These are phyloP conservation scores for Rhododendron henanense DNA, from an alignment of 148 eudicot species.

Conservation along the genomic window DNA sequence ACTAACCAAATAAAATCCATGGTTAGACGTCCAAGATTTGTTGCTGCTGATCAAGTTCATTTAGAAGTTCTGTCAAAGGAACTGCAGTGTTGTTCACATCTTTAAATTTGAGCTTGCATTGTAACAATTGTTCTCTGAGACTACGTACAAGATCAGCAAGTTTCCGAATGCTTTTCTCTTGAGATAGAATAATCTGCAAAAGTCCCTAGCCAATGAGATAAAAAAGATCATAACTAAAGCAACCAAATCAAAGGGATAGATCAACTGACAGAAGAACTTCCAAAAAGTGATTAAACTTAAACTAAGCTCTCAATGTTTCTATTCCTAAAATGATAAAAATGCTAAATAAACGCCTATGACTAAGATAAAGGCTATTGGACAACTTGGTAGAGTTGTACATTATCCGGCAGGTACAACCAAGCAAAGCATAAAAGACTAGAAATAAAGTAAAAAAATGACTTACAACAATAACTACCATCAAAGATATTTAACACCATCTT, in stretches of 20 bases:
- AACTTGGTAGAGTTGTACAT: not conserved
- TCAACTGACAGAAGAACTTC: not conserved
- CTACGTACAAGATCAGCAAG: constrained; percentile 44
- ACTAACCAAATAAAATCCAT: not conserved
- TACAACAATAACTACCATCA: not conserved
- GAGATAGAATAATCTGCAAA: constrained; percentile 50
- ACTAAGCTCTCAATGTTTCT: not conserved
- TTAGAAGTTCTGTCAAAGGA: constrained; percentile 36
- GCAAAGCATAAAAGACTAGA: not conserved
- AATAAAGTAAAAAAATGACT: not conserved
- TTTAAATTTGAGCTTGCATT: constrained; percentile 34
- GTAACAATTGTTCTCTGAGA: constrained; percentile 39
- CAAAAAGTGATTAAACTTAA: not conserved
- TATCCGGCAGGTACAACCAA: not conserved
- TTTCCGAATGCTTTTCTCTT: constrained; percentile 51
- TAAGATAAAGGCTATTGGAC: not conserved
- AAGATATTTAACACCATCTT: not conserved
- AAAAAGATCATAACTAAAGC: not conserved
- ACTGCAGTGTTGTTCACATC: constrained; percentile 29
- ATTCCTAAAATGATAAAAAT: not conserved
- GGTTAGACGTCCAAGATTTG: constrained; percentile 37
- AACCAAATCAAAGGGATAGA: not conserved
- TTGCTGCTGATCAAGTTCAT: constrained; percentile 37
- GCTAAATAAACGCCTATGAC: not conserved
- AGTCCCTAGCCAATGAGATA: not conserved